Percentiles rank a stretch among this genome's conserved stretches.
Evolutionary conservation across 768 basidiomycete species (phyloP).

Genomic region (Lactarius sp.): DNA sequence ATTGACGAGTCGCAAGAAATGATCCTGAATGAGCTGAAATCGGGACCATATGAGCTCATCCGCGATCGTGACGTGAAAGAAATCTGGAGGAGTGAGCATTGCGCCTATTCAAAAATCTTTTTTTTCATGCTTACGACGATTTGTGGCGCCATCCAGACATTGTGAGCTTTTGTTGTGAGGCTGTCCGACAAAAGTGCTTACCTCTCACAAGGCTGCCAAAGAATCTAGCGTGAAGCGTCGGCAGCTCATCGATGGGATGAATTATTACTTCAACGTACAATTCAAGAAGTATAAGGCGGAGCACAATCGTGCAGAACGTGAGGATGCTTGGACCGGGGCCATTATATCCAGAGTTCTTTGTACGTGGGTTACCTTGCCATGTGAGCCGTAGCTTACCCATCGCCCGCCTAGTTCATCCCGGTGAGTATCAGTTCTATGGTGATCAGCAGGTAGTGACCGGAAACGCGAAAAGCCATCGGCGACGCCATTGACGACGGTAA

Average conservation of each 20-base stretch:
- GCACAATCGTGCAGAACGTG: conserved; percentile 13
- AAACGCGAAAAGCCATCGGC: conserved; percentile 15
- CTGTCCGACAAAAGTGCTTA: background rate
- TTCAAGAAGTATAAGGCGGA: conserved; percentile 19
- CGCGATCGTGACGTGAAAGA: conserved; percentile 18
- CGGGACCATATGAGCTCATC: conserved; percentile 21
- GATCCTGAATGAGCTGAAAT: conserved; percentile 22
- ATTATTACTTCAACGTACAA: conserved; percentile 16
- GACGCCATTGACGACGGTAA: conserved; percentile 22
- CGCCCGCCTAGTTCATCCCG: background rate
- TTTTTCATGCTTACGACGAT: background rate
- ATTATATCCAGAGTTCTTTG: conserved; percentile 19
- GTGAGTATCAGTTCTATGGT: background rate
- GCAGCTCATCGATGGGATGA: conserved; percentile 15
- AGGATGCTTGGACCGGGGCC: conserved; percentile 15
- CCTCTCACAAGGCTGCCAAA: conserved; percentile 15
- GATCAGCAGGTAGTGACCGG: background rate
- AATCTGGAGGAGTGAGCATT: conserved; percentile 19
- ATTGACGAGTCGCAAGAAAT: conserved; percentile 19
- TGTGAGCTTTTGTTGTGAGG: background rate
- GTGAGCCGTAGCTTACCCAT: background rate
- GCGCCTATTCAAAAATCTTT: too few species aligned
- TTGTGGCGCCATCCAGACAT: background rate
- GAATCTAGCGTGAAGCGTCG: conserved; percentile 19
- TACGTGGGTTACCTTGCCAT: background rate